phyloP scores from a whole-genome alignment of 768 basidiomycete species.

The Mycena kentingensis region DNA sequence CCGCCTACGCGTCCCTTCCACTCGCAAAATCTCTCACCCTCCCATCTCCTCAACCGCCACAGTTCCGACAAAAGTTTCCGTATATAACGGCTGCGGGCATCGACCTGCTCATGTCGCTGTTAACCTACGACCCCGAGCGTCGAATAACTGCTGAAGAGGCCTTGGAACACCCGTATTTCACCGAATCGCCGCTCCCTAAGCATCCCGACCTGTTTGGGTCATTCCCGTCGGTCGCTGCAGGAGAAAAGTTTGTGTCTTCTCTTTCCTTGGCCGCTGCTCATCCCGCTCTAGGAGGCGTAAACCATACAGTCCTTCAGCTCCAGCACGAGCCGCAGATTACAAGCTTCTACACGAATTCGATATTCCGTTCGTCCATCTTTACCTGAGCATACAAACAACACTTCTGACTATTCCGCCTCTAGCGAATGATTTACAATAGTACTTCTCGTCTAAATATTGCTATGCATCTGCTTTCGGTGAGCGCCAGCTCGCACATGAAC shows the following conservation, averaged over 20 bases:
- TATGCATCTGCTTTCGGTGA: slow-evolving; percentile 9
- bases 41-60: slow-evolving; percentile 71
- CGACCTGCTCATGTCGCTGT: slow-evolving; percentile 76
- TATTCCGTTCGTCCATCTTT: slow-evolving; percentile 29
- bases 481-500: not conserved
- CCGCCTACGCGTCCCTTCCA: slow-evolving; percentile 77
- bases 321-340: slow-evolving; percentile 68
- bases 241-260: slow-evolving; percentile 77
- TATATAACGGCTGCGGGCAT: slow-evolving; percentile 83
- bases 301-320: slow-evolving; percentile 80
- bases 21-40: slow-evolving; percentile 77
- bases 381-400: not conserved
- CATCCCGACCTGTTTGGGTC: slow-evolving; percentile 95
- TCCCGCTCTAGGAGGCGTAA: slow-evolving; percentile 63
- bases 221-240: slow-evolving; percentile 94
- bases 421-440: slow-evolving; percentile 1
- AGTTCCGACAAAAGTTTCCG: slow-evolving; percentile 84
- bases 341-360: slow-evolving; percentile 70
- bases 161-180: slow-evolving; percentile 88
- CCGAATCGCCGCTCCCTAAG: slow-evolving; percentile 91
- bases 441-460: slow-evolving; percentile 11
- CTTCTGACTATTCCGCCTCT: slow-evolving; percentile 1
- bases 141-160: slow-evolving; percentile 91
- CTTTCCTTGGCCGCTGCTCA: not conserved
- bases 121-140: slow-evolving; percentile 87